Percentiles rank a stretch among this genome's conserved stretches.
These are phyloP conservation scores for Pterocarpus santalinus DNA, from an alignment of 306 rosid genomes.

Conservation along the genomic window DNA sequence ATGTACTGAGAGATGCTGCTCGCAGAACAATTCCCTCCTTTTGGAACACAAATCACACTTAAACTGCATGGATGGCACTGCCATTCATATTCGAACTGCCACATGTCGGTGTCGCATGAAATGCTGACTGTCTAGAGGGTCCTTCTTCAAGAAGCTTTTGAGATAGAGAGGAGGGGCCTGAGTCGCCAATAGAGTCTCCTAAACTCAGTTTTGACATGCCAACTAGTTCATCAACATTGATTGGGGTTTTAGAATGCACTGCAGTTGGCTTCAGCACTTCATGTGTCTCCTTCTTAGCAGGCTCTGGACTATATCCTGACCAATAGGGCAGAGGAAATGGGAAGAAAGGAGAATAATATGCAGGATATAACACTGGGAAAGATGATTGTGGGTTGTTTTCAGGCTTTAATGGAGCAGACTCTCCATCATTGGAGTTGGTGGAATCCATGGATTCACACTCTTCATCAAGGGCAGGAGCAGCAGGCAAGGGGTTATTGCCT, in stretches of 20 bases:
- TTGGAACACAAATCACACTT: constrained; percentile 38
- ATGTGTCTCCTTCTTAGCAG: constrained; percentile 71
- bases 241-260: constrained; percentile 81
- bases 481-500: constrained; percentile 75
- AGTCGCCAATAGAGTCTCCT: constrained; percentile 78
- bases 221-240: constrained; percentile 91
- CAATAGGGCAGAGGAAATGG: constrained; percentile 80
- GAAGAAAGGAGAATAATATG: constrained; percentile 75
- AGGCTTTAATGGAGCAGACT: constrained; percentile 58
- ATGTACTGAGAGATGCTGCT: constrained; percentile 46
- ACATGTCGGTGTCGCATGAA: constrained; percentile 85
- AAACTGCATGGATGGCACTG: constrained; percentile 88
- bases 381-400: constrained; percentile 57
- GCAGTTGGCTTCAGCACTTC: constrained; percentile 97
- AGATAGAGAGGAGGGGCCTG: constrained; percentile 80
- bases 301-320: constrained; percentile 73
- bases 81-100: constrained; percentile 66
- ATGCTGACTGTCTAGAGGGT: constrained; percentile 94
- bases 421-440: constrained; percentile 90
- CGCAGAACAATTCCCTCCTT: constrained; percentile 46
- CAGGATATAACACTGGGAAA: constrained; percentile 78
- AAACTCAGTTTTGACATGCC: constrained; percentile 96
- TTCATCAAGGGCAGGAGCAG: constrained; percentile 83
- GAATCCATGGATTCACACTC: constrained; percentile 98
- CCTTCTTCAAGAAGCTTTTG: constrained; percentile 84